Evolutionary conservation across 2,329 filamentous ascomycete genomes (phyloP), one percentile per base, ranked within the genome.

Genomic region (Didymella arachidicola): DNA sequence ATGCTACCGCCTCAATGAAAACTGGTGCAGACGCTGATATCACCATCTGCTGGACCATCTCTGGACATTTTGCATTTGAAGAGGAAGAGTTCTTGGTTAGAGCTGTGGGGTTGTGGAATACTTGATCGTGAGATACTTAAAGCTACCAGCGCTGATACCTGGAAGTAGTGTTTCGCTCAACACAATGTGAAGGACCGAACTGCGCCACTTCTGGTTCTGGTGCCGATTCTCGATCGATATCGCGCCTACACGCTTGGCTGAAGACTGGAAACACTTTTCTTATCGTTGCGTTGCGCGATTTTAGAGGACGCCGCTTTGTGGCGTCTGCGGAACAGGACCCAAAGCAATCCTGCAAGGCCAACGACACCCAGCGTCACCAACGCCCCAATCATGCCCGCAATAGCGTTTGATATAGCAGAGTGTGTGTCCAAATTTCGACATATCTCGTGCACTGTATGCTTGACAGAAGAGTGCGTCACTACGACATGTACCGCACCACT

Each of bases 401-500:
- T 32, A 10, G 34, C 16, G 16, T 49, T 49, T 16, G 34, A 49
- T 25, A 49, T 49, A 16, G 8, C n/a, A 19, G 47, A 22, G 29
- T 30, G 29, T 30, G 29, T 30, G 29, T 30, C 29, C 29, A 12
- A 3, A 30, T 3, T 30, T 11, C 8, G 29, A 30, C 12, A 11
- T n/a, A 3, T 12, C 14, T 12, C 34, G 47, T 30, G 57, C 27
- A 34, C 32, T 68, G 45, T 78, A 78, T 1, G 77, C 78, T 3
- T 77, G 66, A 61, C 83, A 85, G 69, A 85, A 84, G n/a, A 82
- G 57, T 10, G 73, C 74, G 7, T 71, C 62, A 26, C 79, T 78
- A 18, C 74, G 72, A 63, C 83, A 86, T 12, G 67, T 67, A 0
- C 66, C 68, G 64, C 84, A 86, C 84, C 84, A 86, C 44, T 81